Conservation (phyloP, 257 asterid species). For the Fraxinus cuspidata region DNA sequence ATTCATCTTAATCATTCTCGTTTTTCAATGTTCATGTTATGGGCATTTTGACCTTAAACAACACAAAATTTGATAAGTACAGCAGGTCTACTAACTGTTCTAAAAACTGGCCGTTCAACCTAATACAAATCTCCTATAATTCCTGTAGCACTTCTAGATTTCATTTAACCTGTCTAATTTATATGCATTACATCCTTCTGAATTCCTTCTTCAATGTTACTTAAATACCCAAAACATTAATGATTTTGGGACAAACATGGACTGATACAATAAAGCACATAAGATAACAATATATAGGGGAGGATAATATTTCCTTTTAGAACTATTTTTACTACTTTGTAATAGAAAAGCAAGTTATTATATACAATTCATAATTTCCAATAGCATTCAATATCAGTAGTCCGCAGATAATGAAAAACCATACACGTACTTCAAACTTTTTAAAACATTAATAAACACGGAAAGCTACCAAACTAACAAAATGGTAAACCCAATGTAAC, state of each 20-base stretch:
- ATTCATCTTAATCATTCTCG: not conserved
- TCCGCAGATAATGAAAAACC: not conserved
- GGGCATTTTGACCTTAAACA: not conserved
- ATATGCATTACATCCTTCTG: not conserved
- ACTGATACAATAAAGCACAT: not conserved
- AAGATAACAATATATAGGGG: not conserved
- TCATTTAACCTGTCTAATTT: not conserved
- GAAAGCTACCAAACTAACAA: not conserved
- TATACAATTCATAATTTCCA: not conserved
- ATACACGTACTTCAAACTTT: not conserved
- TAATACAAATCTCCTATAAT: not conserved
- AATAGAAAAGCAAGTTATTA: not conserved
- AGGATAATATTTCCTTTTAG: not conserved
- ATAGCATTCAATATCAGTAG: not conserved
- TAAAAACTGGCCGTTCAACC: not conserved
- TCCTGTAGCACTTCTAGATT: not conserved
- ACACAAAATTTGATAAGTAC: not conserved
- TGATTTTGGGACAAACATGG: not conserved
- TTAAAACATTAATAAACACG: not conserved
- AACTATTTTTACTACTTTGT: not conserved
- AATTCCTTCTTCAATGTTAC: not conserved
- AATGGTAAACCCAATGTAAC: not conserved
- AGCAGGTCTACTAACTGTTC: not conserved
- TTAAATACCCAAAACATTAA: not conserved
- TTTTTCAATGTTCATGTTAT: not conserved